Conservation (phyloP, 140 eudicot genomes). For the Artemisia princeps region DNA sequence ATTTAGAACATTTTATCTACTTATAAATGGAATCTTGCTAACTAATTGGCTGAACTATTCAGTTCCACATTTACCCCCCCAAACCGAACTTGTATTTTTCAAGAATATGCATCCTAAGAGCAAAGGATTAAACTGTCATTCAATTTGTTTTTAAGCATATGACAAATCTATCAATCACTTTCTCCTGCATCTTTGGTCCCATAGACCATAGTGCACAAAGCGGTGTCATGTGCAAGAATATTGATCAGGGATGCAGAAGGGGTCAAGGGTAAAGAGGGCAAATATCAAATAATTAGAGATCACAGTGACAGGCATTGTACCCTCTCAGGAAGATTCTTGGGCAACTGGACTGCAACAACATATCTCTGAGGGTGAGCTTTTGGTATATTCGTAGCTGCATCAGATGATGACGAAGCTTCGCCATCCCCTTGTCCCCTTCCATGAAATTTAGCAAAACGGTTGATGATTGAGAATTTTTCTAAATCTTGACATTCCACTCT, state of each 20-base stretch:
- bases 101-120: constrained; percentile 38
- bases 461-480: constrained; percentile 67
- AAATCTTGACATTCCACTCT: constrained; percentile 72
- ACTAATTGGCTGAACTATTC: constrained; percentile 31
- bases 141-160: constrained; percentile 13
- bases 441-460: constrained; percentile 76
- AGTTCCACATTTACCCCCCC: constrained; percentile 31
- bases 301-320: constrained; percentile 76
- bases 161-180: constrained; percentile 26
- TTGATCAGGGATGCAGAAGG: constrained; percentile 24
- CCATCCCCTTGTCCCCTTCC: constrained; percentile 67
- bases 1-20: constrained; percentile 36
- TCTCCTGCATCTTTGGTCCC: constrained; percentile 36
- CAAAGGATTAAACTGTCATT: constrained; percentile 27
- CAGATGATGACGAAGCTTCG: constrained; percentile 45
- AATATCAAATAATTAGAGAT: constrained; percentile 31
- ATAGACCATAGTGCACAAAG: constrained; percentile 25
- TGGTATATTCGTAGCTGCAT: constrained; percentile 35
- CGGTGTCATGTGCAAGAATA: constrained; percentile 26
- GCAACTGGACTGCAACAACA: constrained; percentile 58
- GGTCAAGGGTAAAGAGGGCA: not conserved
- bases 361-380: constrained; percentile 59
- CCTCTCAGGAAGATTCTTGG: constrained; percentile 67
- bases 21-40: constrained; percentile 32
- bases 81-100: constrained; percentile 29